Conservation (phyloP, 1,139 yeast genomes). For the Scheffersomyces segobiensis region DNA sequence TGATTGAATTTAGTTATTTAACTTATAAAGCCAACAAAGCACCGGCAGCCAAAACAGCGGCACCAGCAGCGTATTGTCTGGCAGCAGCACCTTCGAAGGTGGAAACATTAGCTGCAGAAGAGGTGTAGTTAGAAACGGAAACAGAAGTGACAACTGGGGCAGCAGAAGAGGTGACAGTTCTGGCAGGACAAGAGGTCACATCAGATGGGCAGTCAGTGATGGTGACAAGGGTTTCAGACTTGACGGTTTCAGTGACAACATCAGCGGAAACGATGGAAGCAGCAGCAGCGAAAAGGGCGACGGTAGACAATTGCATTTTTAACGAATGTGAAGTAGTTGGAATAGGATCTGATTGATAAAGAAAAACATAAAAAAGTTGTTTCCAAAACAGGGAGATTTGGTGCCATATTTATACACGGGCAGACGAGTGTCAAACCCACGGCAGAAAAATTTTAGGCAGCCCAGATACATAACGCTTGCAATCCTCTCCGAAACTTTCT, state of each 20-base stretch:
- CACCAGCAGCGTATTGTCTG: constrained; percentile 24
- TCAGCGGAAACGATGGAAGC: constrained; percentile 24
- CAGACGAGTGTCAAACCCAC: neutral
- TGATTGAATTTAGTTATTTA: constrained; percentile 8
- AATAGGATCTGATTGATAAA: constrained; percentile 13
- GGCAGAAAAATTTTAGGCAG: neutral
- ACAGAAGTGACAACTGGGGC: constrained; percentile 22
- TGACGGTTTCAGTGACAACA: constrained; percentile 20
- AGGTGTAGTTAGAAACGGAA: constrained; percentile 20
- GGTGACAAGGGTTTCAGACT: constrained; percentile 23
- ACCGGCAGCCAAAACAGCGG: constrained; percentile 33
- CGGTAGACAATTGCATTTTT: constrained; percentile 27
- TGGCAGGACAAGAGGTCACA: constrained; percentile 29
- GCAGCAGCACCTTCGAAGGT: constrained; percentile 25
- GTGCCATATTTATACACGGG: neutral
- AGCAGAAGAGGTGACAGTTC: constrained; percentile 13
- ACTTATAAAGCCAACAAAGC: constrained; percentile 34
- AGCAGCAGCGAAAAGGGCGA: constrained; percentile 23
- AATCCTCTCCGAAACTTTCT: neutral
- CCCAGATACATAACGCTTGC: neutral
- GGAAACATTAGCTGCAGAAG: constrained; percentile 18
- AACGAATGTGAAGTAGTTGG: constrained; percentile 25
- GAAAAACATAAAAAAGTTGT: constrained; percentile 8
- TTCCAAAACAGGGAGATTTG: neutral
- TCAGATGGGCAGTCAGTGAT: constrained; percentile 25